phyloP scores from a whole-genome alignment of 768 basidiomycete species.

The Boletus patriciae region DNA sequence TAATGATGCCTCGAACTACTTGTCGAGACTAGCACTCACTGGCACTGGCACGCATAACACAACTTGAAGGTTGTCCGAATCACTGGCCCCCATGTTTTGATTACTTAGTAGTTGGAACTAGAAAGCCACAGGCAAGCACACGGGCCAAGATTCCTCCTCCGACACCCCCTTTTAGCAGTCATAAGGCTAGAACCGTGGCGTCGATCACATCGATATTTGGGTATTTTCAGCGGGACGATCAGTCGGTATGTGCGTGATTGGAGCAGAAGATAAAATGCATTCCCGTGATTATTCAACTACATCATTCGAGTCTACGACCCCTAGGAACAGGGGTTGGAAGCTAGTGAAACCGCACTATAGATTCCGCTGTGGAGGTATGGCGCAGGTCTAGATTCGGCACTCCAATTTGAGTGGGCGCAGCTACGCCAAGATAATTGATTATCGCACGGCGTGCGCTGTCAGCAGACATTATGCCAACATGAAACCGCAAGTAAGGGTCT shows the following conservation, averaged over 20 bases:
- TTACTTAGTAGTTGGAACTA: background rate
- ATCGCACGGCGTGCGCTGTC: background rate
- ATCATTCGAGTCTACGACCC: slow-evolving; percentile 3
- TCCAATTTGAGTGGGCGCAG: background rate
- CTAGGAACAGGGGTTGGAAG: slow-evolving; percentile 10
- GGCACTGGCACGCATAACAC: too few relatives aligned
- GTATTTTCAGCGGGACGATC: slow-evolving; percentile 10
- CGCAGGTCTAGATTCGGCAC: background rate
- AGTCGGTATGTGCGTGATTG: background rate
- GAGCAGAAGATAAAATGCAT: background rate
- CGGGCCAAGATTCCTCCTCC: too few relatives aligned
- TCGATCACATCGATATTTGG: background rate
- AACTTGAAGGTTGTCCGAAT: background rate
- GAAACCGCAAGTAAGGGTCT: background rate
- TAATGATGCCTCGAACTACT: background rate
- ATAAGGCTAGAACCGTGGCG: background rate
- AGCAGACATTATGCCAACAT: background rate
- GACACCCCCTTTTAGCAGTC: background rate
- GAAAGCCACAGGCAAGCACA: background rate
- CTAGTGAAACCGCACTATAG: background rate
- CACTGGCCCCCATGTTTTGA: background rate
- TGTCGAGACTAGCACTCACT: background rate
- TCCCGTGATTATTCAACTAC: slow-evolving; percentile 8
- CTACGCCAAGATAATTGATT: background rate
- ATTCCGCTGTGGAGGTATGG: background rate